These are phyloP conservation scores for Leccinum subspadiceum DNA, from an alignment of 1,284 basidiomycete species.

Conservation along the genomic window DNA sequence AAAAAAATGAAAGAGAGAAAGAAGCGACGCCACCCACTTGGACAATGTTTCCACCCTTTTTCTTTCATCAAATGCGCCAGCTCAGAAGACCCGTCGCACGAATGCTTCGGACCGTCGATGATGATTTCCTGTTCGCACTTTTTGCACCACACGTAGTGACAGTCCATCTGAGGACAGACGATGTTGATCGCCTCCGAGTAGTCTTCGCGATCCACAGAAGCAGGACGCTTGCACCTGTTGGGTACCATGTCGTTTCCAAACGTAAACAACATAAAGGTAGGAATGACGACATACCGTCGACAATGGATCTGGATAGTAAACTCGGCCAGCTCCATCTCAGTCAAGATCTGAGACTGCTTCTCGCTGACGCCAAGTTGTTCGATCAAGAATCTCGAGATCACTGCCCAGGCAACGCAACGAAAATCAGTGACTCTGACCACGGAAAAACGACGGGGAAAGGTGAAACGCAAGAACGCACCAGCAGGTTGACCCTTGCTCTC, in stretches of 20 bases:
- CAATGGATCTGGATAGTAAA: constrained; percentile 50
- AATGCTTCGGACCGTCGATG: constrained; percentile 43
- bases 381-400: constrained; percentile 40
- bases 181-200: constrained; percentile 40
- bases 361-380: constrained; percentile 50
- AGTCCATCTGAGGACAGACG: constrained; percentile 46
- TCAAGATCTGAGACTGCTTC: constrained; percentile 44
- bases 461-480: constrained; percentile 32
- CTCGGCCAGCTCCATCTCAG: constrained; percentile 52
- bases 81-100: constrained; percentile 57
- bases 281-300: constrained; percentile 13
- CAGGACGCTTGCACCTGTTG: constrained; percentile 43
- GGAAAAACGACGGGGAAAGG: background rate
- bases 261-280: background rate
- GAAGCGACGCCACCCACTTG: constrained; percentile 37
- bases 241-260: background rate
- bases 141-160: constrained; percentile 55
- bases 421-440: background rate
- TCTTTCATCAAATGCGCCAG: constrained; percentile 50
- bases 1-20: background rate
- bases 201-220: constrained; percentile 50
- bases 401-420: constrained; percentile 29
- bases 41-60: constrained; percentile 62
- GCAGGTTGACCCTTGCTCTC: constrained; percentile 32
- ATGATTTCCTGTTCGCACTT: constrained; percentile 46